Evolutionary conservation across 2,329 filamentous ascomycete species (phyloP), one percentile per base, ranked within the genome.

Genomic region (Emmonsiellopsis sp.): DNA sequence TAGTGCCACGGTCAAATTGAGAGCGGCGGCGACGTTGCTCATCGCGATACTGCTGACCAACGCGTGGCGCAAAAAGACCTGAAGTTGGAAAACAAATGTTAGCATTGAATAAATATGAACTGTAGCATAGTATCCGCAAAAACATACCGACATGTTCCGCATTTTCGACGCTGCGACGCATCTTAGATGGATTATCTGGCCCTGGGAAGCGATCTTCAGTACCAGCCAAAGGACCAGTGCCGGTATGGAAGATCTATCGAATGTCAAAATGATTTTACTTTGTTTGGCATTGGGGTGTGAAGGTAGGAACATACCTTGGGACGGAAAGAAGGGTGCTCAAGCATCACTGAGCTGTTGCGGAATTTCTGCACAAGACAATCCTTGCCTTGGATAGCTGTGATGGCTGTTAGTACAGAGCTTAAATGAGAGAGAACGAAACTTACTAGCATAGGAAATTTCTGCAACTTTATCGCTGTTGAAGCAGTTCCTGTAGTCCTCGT

Each of bases 281-380:
- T 10, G 8, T 4, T 11, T 43, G 10, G 6, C 5, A n/a, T 11
- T 10, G 6, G 17, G 21, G 10, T 21, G 51, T 39, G 7, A 48
- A 39, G 39, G 14, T 47, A 5, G 14, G 5, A 6, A 55, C 66
- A 60, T 68, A 90, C 86, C 77, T 94, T 94, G 0, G 93, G 93
- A 0, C 89, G 84, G 63, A 89, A 95, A 51, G 86, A 83, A 0
- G 82, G 77, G 9, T 84, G 81, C 70, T 97, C 91, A 0, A 92
- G 77, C 89, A 97, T 96, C 33, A 98, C 90, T 0, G 89, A 92
- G 40, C 89, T 95, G 73, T 98, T 98, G 37, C 93, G 85, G 65
- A 98, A 98, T 66, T 97, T 96, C 68, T 94, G 87, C 6, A 96
- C 82, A 0, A 97, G 77, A 58, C 88, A 92, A 64, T 95, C 90